Conservation (phyloP, 345 rosid genomes). For the Punica granatum region DNA sequence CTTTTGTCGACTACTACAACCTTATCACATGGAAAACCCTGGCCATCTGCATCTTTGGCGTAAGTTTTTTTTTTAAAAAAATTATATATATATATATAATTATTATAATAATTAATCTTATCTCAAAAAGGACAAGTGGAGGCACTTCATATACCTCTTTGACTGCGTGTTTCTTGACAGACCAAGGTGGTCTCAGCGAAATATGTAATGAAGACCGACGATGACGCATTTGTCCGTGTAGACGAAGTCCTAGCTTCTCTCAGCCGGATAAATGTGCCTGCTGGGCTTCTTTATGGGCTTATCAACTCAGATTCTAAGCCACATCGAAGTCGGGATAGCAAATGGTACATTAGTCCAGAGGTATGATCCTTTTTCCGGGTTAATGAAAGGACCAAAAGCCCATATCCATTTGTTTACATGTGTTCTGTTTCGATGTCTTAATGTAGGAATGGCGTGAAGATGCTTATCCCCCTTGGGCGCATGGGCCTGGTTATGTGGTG, state of each 20-base stretch:
- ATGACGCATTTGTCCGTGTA: constrained; percentile 93
- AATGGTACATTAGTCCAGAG: constrained; percentile 88
- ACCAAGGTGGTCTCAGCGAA: constrained; percentile 71
- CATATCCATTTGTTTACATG: neutral
- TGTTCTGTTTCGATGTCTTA: neutral
- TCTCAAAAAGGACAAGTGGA: neutral
- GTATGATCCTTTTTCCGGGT: constrained; percentile 23
- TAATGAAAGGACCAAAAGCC: neutral
- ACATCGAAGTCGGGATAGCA: constrained; percentile 77
- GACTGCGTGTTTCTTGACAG: constrained; percentile 34
- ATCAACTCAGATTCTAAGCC: constrained; percentile 83
- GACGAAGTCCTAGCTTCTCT: constrained; percentile 78
- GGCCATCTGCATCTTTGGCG: constrained; percentile 97
- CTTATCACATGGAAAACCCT: constrained; percentile 96
- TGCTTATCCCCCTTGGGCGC: constrained; percentile 87
- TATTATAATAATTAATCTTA: constrained; percentile 6
- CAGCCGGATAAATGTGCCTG: constrained; percentile 40
- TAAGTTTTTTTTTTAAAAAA: constrained; percentile 37
- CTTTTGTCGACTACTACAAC: constrained; percentile 94
- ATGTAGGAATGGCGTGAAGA: constrained; percentile 81
- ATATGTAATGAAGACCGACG: constrained; percentile 95
- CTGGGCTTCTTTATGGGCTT: constrained; percentile 79
- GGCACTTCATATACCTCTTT: constrained; percentile 17
- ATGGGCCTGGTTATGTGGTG: constrained; percentile 91
- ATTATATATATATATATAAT: no score